A percentile compares a stretch with the other conserved stretches of the same genome.
These are phyloP conservation scores for Solanum verrucosum DNA, from an alignment of 257 asterid species.

Conservation along the genomic window DNA sequence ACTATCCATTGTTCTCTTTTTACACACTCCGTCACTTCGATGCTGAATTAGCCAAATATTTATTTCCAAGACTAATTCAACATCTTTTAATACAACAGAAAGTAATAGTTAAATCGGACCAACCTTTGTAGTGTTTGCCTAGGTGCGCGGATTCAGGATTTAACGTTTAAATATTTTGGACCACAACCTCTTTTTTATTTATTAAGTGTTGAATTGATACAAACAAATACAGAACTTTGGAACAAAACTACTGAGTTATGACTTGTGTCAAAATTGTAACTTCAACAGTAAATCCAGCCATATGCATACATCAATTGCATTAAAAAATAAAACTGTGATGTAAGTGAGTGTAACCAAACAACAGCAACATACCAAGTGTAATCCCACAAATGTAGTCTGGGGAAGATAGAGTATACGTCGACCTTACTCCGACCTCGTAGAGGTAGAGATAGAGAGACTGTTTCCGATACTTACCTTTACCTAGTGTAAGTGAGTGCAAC, in stretches of 20 bases:
- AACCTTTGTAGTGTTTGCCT: background rate
- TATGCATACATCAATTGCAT: background rate
- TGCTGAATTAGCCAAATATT: background rate
- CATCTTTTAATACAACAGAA: background rate
- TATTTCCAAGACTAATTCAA: background rate
- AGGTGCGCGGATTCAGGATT: background rate
- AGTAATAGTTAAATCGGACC: background rate
- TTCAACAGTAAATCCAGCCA: background rate
- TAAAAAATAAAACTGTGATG: background rate
- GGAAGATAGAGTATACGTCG: background rate
- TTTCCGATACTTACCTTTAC: background rate
- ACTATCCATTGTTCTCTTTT: background rate
- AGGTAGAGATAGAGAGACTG: background rate
- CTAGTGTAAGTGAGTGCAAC: background rate
- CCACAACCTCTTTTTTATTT: background rate
- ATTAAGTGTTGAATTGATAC: background rate
- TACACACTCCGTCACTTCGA: background rate
- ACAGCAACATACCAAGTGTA: background rate
- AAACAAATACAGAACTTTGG: background rate
- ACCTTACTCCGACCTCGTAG: background rate
- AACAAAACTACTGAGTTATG: background rate
- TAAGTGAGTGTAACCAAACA: background rate
- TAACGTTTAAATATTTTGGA: background rate
- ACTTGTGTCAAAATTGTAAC: background rate
- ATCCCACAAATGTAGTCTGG: background rate